Base-by-base conservation (phyloP, 2,329 filamentous ascomycete species). In the Basipetospora chlamydospora region DNA sequence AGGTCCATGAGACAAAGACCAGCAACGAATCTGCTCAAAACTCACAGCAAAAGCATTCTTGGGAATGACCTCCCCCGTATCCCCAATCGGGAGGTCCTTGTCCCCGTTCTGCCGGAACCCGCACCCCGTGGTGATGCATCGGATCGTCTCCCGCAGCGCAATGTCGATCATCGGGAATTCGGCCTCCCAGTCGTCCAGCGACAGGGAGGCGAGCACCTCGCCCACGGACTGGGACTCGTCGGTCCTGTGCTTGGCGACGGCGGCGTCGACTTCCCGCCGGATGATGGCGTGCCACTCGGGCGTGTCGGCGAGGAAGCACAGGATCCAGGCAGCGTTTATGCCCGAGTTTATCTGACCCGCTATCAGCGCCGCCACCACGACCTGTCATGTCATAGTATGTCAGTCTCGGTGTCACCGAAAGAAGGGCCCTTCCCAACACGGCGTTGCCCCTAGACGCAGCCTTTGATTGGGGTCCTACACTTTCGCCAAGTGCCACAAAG, bases 321-420 rank as follows among this genome's bases (percentile, higher is more conserved):
- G 48, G 41, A 73, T 52, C 59, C 63, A 73, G 2, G 63, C 61
- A 1, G 65, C 63, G 43, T 70, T 73, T 47, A 70, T 61, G 26
- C 67, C 68, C 17, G 55, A 67, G 50, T 74, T 75, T n/a, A 73
- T 43, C 23, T 67, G 54, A n/a, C 69, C 70, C 1, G 70, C 69
- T 46, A 70, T 72, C 3, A 76, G 51, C 0, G 66, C 54, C 10
- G 62, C 61, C n/a, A 73, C 52, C 23, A 70, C 56, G 48, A 73
- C 70, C n/a, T n/a, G n/a, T n/a, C n/a, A n/a, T n/a, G n/a, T n/a
- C n/a, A n/a, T n/a, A n/a, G n/a, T n/a, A n/a, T n/a, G n/a, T n/a
- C n/a, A n/a, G n/a, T n/a, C n/a, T n/a, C n/a, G n/a, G n/a, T n/a
- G n/a, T n/a, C n/a, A n/a, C n/a, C n/a, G n/a, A n/a, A n/a, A n/a